These are phyloP conservation scores for Clavispora asparagi DNA, from an alignment of 805 yeast genomes.

Conservation along the genomic window DNA sequence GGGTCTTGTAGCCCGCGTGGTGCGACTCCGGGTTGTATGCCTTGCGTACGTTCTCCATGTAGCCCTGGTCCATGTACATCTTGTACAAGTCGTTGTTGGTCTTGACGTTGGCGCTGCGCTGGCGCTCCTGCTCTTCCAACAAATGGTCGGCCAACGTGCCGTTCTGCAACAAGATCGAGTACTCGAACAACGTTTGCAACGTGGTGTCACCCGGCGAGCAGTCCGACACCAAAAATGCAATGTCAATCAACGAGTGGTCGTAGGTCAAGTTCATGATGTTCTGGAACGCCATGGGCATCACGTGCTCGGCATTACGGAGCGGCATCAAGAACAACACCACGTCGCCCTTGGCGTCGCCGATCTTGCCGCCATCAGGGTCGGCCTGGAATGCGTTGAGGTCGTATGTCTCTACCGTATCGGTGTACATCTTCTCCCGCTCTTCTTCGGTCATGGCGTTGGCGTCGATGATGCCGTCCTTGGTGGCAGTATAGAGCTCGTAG, in stretches of 20 bases:
- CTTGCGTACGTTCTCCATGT: conserved; percentile 49
- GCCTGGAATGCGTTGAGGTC: conserved; percentile 60
- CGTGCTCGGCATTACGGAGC: conserved; percentile 70
- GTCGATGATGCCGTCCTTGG: conserved; percentile 25
- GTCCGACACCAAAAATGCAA: conserved; percentile 77
- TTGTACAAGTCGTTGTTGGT: conserved; percentile 63
- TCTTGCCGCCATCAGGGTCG: conserved; percentile 39
- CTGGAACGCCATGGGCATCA: conserved; percentile 76
- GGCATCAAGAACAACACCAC: conserved; percentile 70
- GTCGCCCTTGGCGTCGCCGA: conserved; percentile 36
- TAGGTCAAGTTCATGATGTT: conserved; percentile 83
- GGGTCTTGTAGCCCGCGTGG: conserved; percentile 56
- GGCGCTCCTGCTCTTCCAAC: conserved; percentile 35
- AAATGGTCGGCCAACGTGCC: conserved; percentile 54
- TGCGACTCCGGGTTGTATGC: conserved; percentile 56
- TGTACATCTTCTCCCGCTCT: conserved; percentile 32
- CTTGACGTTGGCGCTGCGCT: conserved; percentile 29
- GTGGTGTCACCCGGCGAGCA: conserved; percentile 68
- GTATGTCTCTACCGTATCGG: conserved; percentile 50
- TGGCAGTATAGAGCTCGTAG: conserved; percentile 23
- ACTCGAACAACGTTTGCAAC: conserved; percentile 58
- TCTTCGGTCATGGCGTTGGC: conserved; percentile 2
- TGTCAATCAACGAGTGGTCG: conserved; percentile 73
- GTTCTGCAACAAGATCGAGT: conserved; percentile 62
- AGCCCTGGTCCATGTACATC: conserved; percentile 62